Evolutionary conservation across 2,329 filamentous ascomycete genomes (phyloP).

Genomic region (Phaeosphaeria sp.): DNA sequence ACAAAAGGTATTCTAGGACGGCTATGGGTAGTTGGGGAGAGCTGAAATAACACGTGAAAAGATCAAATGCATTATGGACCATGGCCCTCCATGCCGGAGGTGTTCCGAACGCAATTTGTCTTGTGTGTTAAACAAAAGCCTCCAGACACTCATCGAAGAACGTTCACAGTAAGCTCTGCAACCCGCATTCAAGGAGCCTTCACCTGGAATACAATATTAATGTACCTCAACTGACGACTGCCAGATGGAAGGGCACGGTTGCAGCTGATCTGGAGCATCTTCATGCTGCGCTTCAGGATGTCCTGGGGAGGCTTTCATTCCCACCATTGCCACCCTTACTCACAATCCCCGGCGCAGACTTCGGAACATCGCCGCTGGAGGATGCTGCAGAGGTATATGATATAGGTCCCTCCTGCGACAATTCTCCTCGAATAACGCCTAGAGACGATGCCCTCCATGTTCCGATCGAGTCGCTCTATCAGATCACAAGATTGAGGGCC

Average conservation of each 20-base stretch:
- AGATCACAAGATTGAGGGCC: slow-evolving; percentile 53
- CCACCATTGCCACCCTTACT: slow-evolving; percentile 47
- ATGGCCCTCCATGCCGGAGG: slow-evolving; percentile 57
- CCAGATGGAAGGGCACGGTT: slow-evolving; percentile 34
- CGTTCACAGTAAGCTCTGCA: slow-evolving; percentile 41
- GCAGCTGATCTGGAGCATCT: slow-evolving; percentile 37
- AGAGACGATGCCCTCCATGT: slow-evolving; percentile 35
- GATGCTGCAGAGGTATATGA: slow-evolving; percentile 49
- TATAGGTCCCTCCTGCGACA: slow-evolving; percentile 39
- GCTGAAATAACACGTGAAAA: slow-evolving; percentile 13
- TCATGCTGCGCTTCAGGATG: slow-evolving; percentile 50
- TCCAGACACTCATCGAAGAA: slow-evolving; percentile 57
- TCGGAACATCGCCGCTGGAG: slow-evolving; percentile 30
- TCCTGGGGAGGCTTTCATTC: slow-evolving; percentile 48
- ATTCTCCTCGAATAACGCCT: slow-evolving; percentile 37
- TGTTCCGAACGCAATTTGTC: slow-evolving; percentile 59
- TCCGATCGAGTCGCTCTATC: slow-evolving; percentile 58
- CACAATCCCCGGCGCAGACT: slow-evolving; percentile 16
- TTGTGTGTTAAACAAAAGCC: slow-evolving; percentile 61
- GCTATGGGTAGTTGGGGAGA: slow-evolving; percentile 2
- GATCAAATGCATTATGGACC: slow-evolving; percentile 62
- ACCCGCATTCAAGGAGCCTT: too few species aligned
- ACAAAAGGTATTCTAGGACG: slow-evolving; percentile 50
- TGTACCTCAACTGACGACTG: not conserved
- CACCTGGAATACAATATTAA: too few species aligned